A percentile compares a stretch with the other conserved stretches of the same genome.
phyloP scores from a whole-genome alignment of 129 eudicot genomes.

The Smallanthus sonchifolius region DNA sequence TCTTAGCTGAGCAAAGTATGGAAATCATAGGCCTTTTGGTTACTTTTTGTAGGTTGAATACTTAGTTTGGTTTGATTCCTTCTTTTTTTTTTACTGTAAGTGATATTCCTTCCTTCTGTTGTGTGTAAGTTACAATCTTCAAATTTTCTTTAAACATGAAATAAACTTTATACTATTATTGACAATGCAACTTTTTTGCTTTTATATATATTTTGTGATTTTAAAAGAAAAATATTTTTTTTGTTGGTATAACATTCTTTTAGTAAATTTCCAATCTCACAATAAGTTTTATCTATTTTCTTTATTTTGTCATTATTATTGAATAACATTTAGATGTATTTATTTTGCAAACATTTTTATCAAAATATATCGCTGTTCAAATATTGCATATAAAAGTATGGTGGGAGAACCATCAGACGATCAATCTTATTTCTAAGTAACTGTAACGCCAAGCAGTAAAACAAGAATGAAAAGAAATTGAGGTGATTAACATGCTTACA shows the following conservation, averaged over 20 bases:
- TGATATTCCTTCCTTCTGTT: background rate
- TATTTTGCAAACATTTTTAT: background rate
- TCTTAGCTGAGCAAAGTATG: conserved; percentile 31
- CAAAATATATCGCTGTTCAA: background rate
- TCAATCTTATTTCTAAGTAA: too few relatives aligned
- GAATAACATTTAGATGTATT: too few relatives aligned
- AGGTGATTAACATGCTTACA: too few relatives aligned
- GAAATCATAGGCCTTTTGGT: conserved; percentile 23
- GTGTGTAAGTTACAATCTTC: conserved; percentile 9
- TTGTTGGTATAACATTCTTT: too few relatives aligned
- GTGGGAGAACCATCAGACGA: background rate
- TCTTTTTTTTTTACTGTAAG: background rate
- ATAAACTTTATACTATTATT: background rate
- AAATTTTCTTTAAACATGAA: background rate
- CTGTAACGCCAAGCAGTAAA: too few relatives aligned
- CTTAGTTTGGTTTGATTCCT: conserved; percentile 15
- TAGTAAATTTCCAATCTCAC: too few relatives aligned
- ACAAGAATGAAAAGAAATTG: too few relatives aligned
- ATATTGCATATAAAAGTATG: background rate
- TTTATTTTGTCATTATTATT: too few relatives aligned
- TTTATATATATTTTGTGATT: too few relatives aligned
- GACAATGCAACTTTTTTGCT: background rate
- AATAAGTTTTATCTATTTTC: too few relatives aligned
- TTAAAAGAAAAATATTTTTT: too few relatives aligned
- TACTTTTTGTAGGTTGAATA: conserved; percentile 22